A percentile compares a stretch with the other conserved stretches of the same genome.
Conservation (phyloP, 2,329 filamentous ascomycete genomes). For the Teratosphaeria nubilosa region DNA sequence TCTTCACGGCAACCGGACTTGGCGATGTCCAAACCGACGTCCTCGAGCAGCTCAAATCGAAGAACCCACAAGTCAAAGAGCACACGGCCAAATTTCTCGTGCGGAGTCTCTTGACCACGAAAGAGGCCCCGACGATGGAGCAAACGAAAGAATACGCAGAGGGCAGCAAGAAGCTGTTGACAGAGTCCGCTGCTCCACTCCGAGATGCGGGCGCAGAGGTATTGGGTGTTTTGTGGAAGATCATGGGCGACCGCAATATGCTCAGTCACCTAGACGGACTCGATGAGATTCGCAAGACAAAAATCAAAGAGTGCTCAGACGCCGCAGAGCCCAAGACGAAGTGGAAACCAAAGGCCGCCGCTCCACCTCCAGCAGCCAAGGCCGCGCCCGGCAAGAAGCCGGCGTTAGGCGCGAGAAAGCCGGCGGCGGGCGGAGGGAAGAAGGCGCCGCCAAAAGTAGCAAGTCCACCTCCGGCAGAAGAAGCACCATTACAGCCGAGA, state of each 20-base stretch:
- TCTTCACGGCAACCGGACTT: constrained; percentile 57
- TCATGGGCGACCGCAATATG: constrained; percentile 94
- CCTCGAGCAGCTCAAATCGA: constrained; percentile 72
- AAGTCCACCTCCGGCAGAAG: constrained; percentile 33
- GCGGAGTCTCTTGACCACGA: constrained; percentile 71
- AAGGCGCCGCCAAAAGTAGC: constrained; percentile 30
- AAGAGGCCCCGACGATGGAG: constrained; percentile 70
- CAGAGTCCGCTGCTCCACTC: constrained; percentile 77
- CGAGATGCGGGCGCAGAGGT: constrained; percentile 86
- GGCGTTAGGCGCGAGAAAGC: constrained; percentile 38
- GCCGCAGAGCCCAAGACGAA: constrained; percentile 77
- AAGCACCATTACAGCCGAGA: constrained; percentile 48
- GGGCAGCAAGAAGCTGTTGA: constrained; percentile 74
- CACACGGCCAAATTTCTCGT: constrained; percentile 91
- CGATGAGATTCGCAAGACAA: constrained; percentile 90
- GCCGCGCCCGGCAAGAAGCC: constrained; percentile 48
- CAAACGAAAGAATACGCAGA: constrained; percentile 85
- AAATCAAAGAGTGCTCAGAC: constrained; percentile 87
- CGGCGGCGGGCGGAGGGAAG: constrained; percentile 31
- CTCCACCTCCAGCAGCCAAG: constrained; percentile 41
- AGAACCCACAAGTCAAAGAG: constrained; percentile 96
- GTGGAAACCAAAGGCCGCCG: constrained; percentile 75
- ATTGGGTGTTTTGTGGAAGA: constrained; percentile 94
- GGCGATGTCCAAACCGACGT: constrained; percentile 89
- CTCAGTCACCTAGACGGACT: constrained; percentile 81